A percentile compares a stretch with the other conserved stretches of the same genome.
Conservation (phyloP, 768 basidiomycete genomes). For the Lactarius quietus region DNA sequence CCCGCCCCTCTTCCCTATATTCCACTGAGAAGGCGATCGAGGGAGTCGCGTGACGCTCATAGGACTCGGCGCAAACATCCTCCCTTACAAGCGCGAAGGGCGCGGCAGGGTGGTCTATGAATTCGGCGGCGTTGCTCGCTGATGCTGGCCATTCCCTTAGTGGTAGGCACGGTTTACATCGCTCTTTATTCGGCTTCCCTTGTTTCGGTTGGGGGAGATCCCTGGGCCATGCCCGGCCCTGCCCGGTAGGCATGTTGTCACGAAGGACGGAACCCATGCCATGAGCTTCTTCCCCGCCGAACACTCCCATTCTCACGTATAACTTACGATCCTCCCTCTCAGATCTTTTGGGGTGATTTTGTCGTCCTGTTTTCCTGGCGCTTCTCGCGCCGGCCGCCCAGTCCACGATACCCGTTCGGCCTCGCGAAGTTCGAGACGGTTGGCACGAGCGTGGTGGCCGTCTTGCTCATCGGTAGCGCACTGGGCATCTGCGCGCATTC, state of each 20-base stretch:
- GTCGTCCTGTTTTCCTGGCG: slow-evolving; percentile 89
- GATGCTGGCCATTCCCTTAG: slow-evolving; percentile 92
- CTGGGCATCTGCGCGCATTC: slow-evolving; percentile 89
- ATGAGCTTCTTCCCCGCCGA: not conserved
- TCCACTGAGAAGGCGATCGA: slow-evolving; percentile 54
- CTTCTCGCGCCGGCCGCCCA: slow-evolving; percentile 77
- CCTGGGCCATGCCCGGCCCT: not conserved
- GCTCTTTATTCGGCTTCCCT: not conserved
- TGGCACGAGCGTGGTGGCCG: slow-evolving; percentile 85
- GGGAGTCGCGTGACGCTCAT: slow-evolving; percentile 83
- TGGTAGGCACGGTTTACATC: slow-evolving; percentile 46
- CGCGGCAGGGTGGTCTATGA: slow-evolving; percentile 82
- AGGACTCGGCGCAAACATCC: slow-evolving; percentile 80
- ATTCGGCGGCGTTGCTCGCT: slow-evolving; percentile 86
- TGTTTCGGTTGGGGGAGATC: not conserved
- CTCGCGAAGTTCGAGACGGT: slow-evolving; percentile 95
- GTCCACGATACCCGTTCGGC: slow-evolving; percentile 77
- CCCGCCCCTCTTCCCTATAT: not conserved
- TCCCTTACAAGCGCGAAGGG: slow-evolving; percentile 82
- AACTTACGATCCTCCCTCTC: not conserved
- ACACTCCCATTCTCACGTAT: not conserved
- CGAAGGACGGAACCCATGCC: not conserved
- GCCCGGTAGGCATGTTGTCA: slow-evolving; percentile 6
- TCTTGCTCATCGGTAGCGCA: slow-evolving; percentile 81
- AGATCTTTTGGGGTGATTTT: slow-evolving; percentile 88